Evolutionary conservation across 2,329 filamentous ascomycete genomes (phyloP), one percentile per base, ranked within the genome.

Genomic region (Cladophialophora chaetospira): DNA sequence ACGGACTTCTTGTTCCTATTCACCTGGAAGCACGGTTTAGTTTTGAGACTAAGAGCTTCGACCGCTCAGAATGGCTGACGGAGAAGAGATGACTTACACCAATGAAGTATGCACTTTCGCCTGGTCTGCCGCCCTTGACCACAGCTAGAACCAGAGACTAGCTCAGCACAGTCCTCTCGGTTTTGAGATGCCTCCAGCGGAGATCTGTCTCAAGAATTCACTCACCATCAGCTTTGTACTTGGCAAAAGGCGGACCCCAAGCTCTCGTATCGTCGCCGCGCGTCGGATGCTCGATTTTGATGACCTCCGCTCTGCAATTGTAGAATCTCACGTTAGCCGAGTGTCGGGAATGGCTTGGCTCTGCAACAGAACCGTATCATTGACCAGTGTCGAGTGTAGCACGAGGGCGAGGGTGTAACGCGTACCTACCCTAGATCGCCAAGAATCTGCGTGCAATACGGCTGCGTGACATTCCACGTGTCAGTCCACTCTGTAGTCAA

Each of bases 1-100:
- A 99, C 74, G 0, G 93, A 97, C 71, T 94, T 96, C 72, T 99
- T 99, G 76, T 99, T 99, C 49, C 94, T 89, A 70, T 97, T 97
- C 13, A 91, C 90, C 91, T 96, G 61, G 13, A 25, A n/a, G n/a
- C n/a, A n/a, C n/a, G n/a, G n/a, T n/a, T n/a, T n/a, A n/a, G n/a
- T n/a, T n/a, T n/a, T n/a, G 25, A 4, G n/a, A 15, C 23, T 43
- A 25, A 35, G 35, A 35, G 5, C 9, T 15, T 25, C 25, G n/a
- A 40, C 13, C 9, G 4, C 17, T 33, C 36, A 29, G 23, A 9
- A 6, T 10, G 44, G n/a, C 3, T 3, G n/a, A 36, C 44, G 38
- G 44, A 46, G 46, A 51, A 56, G 23, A 31, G 47, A 17, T n/a
- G 38, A 66, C 80, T 61, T 80, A 97, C 94, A 49, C 88, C 86